These are phyloP conservation scores for Xylariales sp. DNA, from an alignment of 2,329 filamentous ascomycete species.

Conservation along the genomic window DNA sequence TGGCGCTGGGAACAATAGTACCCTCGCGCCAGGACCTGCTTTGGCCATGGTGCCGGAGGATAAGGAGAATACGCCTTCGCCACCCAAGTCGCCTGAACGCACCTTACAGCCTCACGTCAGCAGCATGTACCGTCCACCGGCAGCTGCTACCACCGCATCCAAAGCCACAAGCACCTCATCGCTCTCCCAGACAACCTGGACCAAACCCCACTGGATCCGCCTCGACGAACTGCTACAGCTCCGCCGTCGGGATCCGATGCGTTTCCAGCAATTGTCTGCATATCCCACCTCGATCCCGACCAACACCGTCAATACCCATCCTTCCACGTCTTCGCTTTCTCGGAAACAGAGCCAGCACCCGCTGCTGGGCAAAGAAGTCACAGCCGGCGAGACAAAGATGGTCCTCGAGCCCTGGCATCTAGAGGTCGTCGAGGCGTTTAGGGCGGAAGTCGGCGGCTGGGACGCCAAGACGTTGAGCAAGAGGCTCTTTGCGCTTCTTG, in stretches of 20 bases:
- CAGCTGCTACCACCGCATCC: slow-evolving; percentile 6
- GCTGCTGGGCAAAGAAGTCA: slow-evolving; percentile 45
- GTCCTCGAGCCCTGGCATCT: slow-evolving; percentile 52
- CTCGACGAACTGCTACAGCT: slow-evolving; percentile 48
- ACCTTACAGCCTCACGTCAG: not conserved
- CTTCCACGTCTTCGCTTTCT: no score
- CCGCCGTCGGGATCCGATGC: slow-evolving; percentile 37
- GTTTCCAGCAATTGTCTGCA: slow-evolving; percentile 26
- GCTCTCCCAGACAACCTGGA: slow-evolving; percentile 42
- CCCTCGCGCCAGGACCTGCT: not conserved
- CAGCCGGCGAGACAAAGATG: slow-evolving; percentile 41
- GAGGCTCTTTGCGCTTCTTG: slow-evolving; percentile 48
- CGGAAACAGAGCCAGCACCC: slow-evolving; percentile 11
- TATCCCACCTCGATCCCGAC: not conserved
- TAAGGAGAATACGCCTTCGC: slow-evolving; percentile 16
- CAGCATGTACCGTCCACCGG: not conserved
- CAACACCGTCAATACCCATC: no score
- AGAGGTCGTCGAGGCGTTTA: slow-evolving; percentile 53
- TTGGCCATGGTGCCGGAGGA: slow-evolving; percentile 6
- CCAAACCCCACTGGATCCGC: slow-evolving; percentile 47
- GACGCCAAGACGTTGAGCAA: slow-evolving; percentile 44
- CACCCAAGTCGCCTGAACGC: slow-evolving; percentile 8
- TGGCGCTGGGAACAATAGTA: not conserved
- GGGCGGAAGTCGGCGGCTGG: slow-evolving; percentile 43
- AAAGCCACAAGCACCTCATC: slow-evolving; percentile 7